Base-by-base conservation (phyloP, 305 asterid genomes). In the Fraxinus nigra region DNA sequence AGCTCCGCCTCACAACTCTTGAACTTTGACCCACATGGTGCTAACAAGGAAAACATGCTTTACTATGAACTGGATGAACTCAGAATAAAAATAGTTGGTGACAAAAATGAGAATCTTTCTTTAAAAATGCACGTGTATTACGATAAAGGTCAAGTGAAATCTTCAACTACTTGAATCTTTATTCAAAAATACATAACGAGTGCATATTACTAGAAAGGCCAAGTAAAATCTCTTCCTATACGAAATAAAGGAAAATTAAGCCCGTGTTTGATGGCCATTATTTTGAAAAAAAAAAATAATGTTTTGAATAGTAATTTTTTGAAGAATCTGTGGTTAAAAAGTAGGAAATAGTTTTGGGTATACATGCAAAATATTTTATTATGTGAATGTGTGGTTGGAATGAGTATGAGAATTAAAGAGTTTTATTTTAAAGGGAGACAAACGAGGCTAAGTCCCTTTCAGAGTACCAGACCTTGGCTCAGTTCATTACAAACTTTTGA, bases 41-140 rank as follows among this genome's bases (percentile, higher is more conserved):
- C 97, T 93, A 91, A 82, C 90, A 92, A 88, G 91, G 90, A 91
- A 81, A 88, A 88, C 75, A 89, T 77, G 79, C 67, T 89, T 82
- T 54, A 69, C 82, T 0, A 81, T 87, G 86, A 90, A 86, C 87
- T 82, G 80, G 32, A 81, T 40, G 76, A 85, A 75, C 85, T 73
- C 69, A 81, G 76, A 81, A 78, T 7, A 87, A 46, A 24, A 75
- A 76, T 51, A 76, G 54, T 75, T 13, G 61, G 61, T 74, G 63
- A 79, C 18, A 59, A 72, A 61, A 78, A 79, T 33, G 30, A 16
- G 20, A 82, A 43, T 74, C 70, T 54, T 80, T 33, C 35, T 72
- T 28, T 26, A 75, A 56, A 37, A 28, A n/a, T 16, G 61, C 63
- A 86, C 9, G 1, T 4, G 18, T 75, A 70, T 61, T 32, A 77